These are phyloP conservation scores for Phytophthora capsici DNA, from an alignment of 352 stramenopile genomes.

Conservation along the genomic window DNA sequence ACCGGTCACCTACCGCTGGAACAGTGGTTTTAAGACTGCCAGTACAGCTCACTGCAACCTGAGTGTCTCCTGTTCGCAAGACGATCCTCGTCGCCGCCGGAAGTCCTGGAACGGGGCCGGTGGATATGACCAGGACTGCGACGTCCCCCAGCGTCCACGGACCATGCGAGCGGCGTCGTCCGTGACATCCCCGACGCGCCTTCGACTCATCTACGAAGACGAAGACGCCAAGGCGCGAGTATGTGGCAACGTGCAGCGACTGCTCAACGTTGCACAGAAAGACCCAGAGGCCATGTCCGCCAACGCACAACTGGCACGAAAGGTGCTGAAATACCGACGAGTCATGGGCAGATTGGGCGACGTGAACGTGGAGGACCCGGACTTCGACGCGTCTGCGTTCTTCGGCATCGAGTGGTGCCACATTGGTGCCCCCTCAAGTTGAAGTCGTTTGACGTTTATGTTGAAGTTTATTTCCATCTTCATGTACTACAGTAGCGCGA, in stretches of 20 bases:
- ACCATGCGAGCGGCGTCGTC: slow-evolving; percentile 7
- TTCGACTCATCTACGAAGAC: slow-evolving; percentile 49
- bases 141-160: slow-evolving; percentile 10
- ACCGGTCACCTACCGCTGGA: slow-evolving; percentile 39
- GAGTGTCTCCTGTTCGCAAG: slow-evolving; percentile 22
- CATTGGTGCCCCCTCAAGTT: slow-evolving; percentile 30
- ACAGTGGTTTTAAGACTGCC: slow-evolving; percentile 16
- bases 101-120: slow-evolving; percentile 34
- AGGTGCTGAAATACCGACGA: slow-evolving; percentile 47
- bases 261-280: slow-evolving; percentile 44
- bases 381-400: slow-evolving; percentile 50
- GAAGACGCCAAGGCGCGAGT: slow-evolving; percentile 44
- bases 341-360: slow-evolving; percentile 41
- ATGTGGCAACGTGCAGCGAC: slow-evolving; percentile 41
- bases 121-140: slow-evolving; percentile 8
- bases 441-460: slow-evolving; percentile 26
- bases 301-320: slow-evolving; percentile 44
- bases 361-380: slow-evolving; percentile 40
- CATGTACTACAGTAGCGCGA: slow-evolving; percentile 1
- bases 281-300: slow-evolving; percentile 32
- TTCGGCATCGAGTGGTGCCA: slow-evolving; percentile 53
- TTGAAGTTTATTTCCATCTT: slow-evolving; percentile 15
- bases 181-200: slow-evolving; percentile 26
- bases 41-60: slow-evolving; percentile 18
- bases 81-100: slow-evolving; percentile 19